Conservation (phyloP, 2,329 filamentous ascomycete species). For the Ophiostoma novo-ulmi region DNA sequence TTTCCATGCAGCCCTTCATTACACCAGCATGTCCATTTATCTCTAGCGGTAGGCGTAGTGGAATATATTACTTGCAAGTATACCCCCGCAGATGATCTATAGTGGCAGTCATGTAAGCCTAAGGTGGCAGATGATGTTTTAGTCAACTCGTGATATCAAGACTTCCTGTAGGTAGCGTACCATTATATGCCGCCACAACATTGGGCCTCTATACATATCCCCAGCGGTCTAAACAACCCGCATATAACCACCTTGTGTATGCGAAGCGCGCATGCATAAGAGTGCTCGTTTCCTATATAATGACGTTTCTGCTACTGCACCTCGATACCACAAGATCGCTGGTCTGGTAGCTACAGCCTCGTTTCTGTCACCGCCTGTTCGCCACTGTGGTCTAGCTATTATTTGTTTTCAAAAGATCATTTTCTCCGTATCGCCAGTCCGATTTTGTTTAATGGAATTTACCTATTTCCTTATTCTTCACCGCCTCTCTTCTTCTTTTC, state of each 20-base stretch:
- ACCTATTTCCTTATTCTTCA: neutral
- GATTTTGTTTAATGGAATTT: neutral
- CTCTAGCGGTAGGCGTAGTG: neutral
- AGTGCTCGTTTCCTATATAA: neutral
- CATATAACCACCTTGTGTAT: neutral
- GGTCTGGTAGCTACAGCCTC: neutral
- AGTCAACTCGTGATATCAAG: neutral
- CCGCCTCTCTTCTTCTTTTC: neutral
- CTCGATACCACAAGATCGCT: neutral
- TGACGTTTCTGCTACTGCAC: neutral
- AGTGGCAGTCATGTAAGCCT: neutral
- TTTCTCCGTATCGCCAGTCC: neutral
- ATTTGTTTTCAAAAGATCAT: neutral
- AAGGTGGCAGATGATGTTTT: neutral
- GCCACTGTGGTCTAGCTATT: neutral
- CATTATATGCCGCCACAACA: neutral
- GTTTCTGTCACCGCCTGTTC: slow-evolving; percentile 4
- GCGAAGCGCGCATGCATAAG: neutral
- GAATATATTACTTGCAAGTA: neutral
- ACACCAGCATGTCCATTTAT: neutral
- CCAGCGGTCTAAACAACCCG: neutral
- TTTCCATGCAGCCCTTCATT: neutral
- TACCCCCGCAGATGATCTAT: neutral
- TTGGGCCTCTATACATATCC: neutral
- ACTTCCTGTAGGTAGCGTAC: neutral